A percentile compares a stretch with the other conserved stretches of the same genome.
Conservation (phyloP, 306 rosid species). For the Hippophae rhamnoides region DNA sequence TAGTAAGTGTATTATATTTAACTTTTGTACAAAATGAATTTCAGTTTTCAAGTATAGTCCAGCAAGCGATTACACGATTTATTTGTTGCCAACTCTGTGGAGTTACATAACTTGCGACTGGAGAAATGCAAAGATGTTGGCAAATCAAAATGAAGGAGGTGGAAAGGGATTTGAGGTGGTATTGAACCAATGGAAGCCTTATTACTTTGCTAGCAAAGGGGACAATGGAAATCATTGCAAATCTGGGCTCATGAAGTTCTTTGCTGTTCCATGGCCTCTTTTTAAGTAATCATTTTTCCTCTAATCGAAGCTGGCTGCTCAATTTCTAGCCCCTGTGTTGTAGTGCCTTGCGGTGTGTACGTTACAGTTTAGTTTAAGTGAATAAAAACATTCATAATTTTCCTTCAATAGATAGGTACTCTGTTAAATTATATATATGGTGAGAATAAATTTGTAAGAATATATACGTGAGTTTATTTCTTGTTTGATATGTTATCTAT, state of each 20-base stretch:
- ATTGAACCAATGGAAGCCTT: conserved; percentile 37
- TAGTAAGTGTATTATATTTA: not conserved
- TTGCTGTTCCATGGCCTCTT: not conserved
- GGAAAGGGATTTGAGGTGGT: conserved; percentile 33
- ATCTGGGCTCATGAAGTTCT: conserved; percentile 1
- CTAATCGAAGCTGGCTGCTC: no score
- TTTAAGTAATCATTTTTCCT: no score
- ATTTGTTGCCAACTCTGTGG: conserved; percentile 33
- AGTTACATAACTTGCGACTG: conserved; percentile 44
- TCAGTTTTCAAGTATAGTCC: conserved; percentile 48
- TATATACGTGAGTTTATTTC: no score
- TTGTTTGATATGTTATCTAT: no score
- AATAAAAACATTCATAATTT: no score
- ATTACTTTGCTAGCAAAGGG: conserved; percentile 39
- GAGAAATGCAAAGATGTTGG: conserved; percentile 35
- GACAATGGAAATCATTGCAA: not conserved
- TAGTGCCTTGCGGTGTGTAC: no score
- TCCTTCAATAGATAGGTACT: no score
- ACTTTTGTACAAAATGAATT: not conserved
- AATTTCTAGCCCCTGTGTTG: no score
- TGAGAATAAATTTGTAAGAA: no score
- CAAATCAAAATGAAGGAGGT: conserved; percentile 25
- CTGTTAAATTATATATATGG: no score
- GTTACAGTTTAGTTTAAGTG: no score
- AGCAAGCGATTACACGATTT: conserved; percentile 32